Percentiles rank a stretch among this genome's conserved stretches.
phyloP scores from a whole-genome alignment of 2,329 filamentous ascomycete species.

The Trichoderma sp. region DNA sequence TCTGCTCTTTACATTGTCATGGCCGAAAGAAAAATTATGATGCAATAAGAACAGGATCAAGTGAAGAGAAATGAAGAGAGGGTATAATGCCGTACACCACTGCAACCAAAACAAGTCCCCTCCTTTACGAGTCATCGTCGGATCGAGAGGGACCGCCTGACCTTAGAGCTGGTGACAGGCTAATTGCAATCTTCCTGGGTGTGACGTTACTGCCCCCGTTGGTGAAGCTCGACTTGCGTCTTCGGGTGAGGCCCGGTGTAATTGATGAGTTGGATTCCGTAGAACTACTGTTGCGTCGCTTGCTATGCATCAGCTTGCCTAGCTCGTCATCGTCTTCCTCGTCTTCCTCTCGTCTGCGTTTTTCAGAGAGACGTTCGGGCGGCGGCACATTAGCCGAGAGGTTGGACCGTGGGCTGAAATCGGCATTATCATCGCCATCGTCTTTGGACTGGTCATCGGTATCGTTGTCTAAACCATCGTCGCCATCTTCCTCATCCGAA shows the following conservation, averaged over 20 bases:
- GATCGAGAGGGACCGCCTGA: slow-evolving; percentile 39
- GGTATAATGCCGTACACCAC: slow-evolving; percentile 20
- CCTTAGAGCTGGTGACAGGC: slow-evolving; percentile 48
- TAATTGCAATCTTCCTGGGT: slow-evolving; percentile 59
- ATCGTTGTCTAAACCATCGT: slow-evolving; percentile 60
- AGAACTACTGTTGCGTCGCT: slow-evolving; percentile 59
- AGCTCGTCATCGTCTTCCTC: slow-evolving; percentile 79
- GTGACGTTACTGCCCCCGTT: slow-evolving; percentile 40
- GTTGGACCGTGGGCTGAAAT: slow-evolving; percentile 21
- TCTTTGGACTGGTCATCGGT: slow-evolving; percentile 30
- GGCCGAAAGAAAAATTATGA: not conserved
- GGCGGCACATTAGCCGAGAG: slow-evolving; percentile 47
- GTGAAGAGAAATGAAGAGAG: not conserved
- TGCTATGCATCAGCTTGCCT: slow-evolving; percentile 71
- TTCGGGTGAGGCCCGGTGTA: slow-evolving; percentile 33
- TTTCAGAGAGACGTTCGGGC: slow-evolving; percentile 79
- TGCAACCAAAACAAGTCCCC: not conserved
- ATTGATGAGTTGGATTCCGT: slow-evolving; percentile 42
- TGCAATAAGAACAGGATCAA: not conserved
- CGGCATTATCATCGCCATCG: slow-evolving; percentile 34
- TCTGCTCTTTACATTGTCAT: slow-evolving; percentile 9
- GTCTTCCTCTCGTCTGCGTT: slow-evolving; percentile 86
- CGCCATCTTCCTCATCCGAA: slow-evolving; percentile 76
- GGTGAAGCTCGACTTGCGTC: slow-evolving; percentile 42
- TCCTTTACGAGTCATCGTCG: slow-evolving; percentile 39